A percentile compares a stretch with the other conserved stretches of the same genome.
These are phyloP conservation scores for Mortierella claussenii DNA, from an alignment of 192 early-diverging fungal species.

Conservation along the genomic window DNA sequence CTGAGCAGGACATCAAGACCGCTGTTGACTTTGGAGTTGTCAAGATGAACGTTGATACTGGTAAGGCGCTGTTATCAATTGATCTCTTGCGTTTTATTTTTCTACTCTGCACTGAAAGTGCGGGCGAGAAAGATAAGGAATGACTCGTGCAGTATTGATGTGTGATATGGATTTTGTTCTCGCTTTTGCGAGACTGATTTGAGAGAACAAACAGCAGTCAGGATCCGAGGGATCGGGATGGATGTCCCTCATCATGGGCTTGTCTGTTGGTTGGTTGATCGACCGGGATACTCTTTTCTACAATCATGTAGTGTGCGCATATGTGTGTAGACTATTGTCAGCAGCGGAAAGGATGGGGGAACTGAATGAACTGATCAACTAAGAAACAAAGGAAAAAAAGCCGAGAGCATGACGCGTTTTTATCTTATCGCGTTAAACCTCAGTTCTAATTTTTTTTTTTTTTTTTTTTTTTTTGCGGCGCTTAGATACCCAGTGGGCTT, in stretches of 20 bases:
- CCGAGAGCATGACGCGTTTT: not conserved
- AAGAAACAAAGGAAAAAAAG: not conserved
- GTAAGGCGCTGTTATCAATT: conserved; percentile 8
- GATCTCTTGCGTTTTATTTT: conserved; percentile 2
- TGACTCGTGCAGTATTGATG: too few species aligned
- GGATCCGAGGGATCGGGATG: too few species aligned
- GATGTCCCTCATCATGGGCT: too few species aligned
- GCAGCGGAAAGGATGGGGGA: too few species aligned
- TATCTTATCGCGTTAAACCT: not conserved
- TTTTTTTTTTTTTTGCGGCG: not conserved
- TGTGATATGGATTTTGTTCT: too few species aligned
- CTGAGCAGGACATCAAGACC: conserved; percentile 80
- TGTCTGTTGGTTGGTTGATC: too few species aligned
- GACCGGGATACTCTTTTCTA: too few species aligned
- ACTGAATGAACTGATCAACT: not conserved
- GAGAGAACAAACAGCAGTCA: not conserved
- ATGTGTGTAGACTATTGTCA: too few species aligned
- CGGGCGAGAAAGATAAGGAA: too few species aligned
- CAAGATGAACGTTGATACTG: conserved; percentile 99
- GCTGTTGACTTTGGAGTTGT: conserved; percentile 88
- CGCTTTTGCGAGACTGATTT: not conserved
- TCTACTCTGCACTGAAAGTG: too few species aligned
- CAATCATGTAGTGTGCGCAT: too few species aligned
- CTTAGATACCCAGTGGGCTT: conserved; percentile 94
- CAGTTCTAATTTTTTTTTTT: not conserved